Evolutionary conservation across 805 yeast species (phyloP).

Genomic region (Brettanomyces custersianus): DNA sequence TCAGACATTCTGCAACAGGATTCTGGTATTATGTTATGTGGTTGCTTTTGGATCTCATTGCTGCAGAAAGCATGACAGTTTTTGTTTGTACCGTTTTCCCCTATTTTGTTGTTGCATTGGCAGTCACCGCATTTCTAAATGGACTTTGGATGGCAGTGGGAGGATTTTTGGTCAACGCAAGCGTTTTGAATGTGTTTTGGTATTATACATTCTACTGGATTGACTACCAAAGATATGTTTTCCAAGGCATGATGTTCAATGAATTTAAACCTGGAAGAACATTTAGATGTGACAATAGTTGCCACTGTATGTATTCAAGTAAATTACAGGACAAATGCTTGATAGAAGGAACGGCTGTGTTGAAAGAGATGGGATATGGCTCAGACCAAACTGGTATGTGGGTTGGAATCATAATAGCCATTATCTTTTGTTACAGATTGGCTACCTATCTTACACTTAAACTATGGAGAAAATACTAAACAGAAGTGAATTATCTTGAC

Average conservation of each 20-base stretch:
- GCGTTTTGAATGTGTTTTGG: constrained; percentile 29
- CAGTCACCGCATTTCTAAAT: constrained; percentile 31
- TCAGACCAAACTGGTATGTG: constrained; percentile 23
- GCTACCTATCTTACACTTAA: constrained; percentile 19
- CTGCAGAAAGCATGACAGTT: constrained; percentile 33
- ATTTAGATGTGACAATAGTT: constrained; percentile 24
- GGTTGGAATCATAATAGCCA: constrained; percentile 26
- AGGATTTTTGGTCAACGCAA: constrained; percentile 30
- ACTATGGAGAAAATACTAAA: constrained; percentile 1
- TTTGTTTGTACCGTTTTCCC: constrained; percentile 28
- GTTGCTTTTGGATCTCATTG: constrained; percentile 30
- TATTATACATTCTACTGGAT: constrained; percentile 33
- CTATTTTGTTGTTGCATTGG: constrained; percentile 29
- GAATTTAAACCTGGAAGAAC: constrained; percentile 21
- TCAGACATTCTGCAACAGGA: constrained; percentile 21
- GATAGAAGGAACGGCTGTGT: constrained; percentile 27
- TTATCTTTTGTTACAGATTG: constrained; percentile 24
- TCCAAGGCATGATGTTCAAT: constrained; percentile 36
- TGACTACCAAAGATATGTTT: constrained; percentile 32
- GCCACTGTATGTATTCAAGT: constrained; percentile 28
- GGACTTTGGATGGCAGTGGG: constrained; percentile 38
- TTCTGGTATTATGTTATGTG: constrained; percentile 29
- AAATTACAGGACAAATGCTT: constrained; percentile 22
- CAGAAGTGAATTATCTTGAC: constrained; percentile 4
- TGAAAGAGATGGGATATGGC: constrained; percentile 25